These are phyloP conservation scores for Cladosporium sphaerospermum DNA, from an alignment of 2,329 filamentous ascomycete genomes.

Conservation along the genomic window DNA sequence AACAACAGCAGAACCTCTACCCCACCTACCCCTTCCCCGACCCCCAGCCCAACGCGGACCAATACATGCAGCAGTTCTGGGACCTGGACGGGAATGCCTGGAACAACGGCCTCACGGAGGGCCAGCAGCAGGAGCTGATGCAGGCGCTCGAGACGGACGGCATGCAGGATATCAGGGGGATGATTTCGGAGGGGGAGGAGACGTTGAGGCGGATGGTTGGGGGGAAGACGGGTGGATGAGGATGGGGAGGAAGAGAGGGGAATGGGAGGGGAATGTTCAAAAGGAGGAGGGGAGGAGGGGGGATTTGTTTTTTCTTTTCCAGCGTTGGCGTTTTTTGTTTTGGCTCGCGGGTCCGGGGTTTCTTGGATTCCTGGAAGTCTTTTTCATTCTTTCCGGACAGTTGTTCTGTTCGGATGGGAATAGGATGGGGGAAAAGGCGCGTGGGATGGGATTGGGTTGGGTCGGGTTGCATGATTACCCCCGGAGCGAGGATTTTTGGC, in stretches of 20 bases:
- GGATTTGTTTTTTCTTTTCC: neutral
- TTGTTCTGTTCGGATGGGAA: no score
- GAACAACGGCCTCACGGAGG: constrained; percentile 28
- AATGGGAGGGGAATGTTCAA: no score
- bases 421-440: no score
- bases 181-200: constrained; percentile 22
- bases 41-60: neutral
- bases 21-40: constrained; percentile 24
- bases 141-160: constrained; percentile 32
- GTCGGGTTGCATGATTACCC: no score
- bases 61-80: constrained; percentile 21
- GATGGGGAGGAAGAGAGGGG: neutral
- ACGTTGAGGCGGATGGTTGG: neutral
- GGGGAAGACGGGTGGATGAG: neutral
- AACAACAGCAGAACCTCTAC: constrained; percentile 18
- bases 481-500: no score
- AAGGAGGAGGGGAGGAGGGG: neutral
- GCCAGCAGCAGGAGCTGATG: constrained; percentile 33
- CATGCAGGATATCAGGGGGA: constrained; percentile 33
- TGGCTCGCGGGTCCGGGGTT: neutral
- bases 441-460: no score
- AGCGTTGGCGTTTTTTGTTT: neutral
- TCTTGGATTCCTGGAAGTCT: no score
- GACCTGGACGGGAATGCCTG: constrained; percentile 26
- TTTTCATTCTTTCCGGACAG: no score